Base-by-base conservation (phyloP, 2,329 filamentous ascomycete species). In the Diaporthe aspalathi region DNA sequence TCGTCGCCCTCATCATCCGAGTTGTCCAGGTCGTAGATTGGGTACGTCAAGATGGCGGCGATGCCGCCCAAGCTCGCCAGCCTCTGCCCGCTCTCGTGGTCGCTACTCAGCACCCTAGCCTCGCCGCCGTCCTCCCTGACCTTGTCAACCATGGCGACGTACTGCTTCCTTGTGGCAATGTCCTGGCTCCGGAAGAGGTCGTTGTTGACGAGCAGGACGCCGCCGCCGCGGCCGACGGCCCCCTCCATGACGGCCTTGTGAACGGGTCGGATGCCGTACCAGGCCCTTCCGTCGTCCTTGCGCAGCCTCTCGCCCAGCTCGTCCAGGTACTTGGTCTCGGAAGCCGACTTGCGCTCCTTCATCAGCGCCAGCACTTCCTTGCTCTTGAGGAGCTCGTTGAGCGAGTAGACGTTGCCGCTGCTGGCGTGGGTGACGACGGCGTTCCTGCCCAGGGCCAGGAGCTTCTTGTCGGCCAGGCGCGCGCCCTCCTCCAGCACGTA, bases 21-120 rank as follows among this genome's bases (percentile, higher is more conserved):
- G 43, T 95, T 91, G 74, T 97, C 93, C 54, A 97, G 84, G 75
- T 97, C 94, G 22, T 89, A 83, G 47, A 98, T 87, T 0, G 96
- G 95, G 79, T 95, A 99, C 16, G 95, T 98, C 74, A 98, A 83
- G 35, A 98, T 92, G 1, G 94, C 94, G 20, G 95, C 96, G 73
- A 99, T 92, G 22, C 94, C 93, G 1, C 96, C 95, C 72, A 98
- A 80, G 16, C 91, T 92, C 75, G 95, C 93, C 17, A 99, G 82
- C 72, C 94, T 86, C 83, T 92, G 92, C 0, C 96, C 96, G 80
- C 95, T 98, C 84, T 98, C 95, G 80, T 98, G 95, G 78, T 97
- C 92, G 77, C 93, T 95, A 80, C 95, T 98, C 35, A 98, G 83
- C n/a, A 98, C 89, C 68, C 93, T 87, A 0, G 94, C 93, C 75